Evolutionary conservation across 116 monocot species (phyloP), one percentile per base, ranked within the genome.

Genomic region (Trichopus zeylanicus): DNA sequence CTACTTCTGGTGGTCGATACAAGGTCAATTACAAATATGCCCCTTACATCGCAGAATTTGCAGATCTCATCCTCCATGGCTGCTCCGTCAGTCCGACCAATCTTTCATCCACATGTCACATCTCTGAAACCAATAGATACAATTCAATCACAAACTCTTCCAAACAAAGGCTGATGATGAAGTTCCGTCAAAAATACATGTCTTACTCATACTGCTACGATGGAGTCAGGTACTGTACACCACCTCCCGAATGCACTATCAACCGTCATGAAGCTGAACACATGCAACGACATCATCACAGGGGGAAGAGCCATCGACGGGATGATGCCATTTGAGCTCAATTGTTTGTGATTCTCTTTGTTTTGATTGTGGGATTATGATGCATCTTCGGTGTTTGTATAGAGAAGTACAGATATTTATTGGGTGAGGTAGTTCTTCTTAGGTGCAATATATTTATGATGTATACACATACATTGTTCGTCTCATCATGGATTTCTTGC

Each of bases 1-100:
- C 81, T 3, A 81, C 81, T 20, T 60, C 64, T 30, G 81, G 81
- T 30, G 81, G 81, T 6, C 62, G 72, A 13, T 81, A 75, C 71
- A 81, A 68, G 60, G 64, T 81, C 31, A 75, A 81, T 47, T 81
- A 81, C 68, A 71, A 65, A 49, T 66, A 64, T 19, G 71, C 71
- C 19, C 81, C 81, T 20, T 81, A 57, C 51, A 32, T 81, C 22
- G 71, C 75, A 0, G 48, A 75, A 31, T 71, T 81, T 59, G 31
- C 67, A 26, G 48, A 81, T 33, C 71, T 81, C 38, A 31, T 67
- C 31, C 67, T 81, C 53, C 67, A 72, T 13, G 81, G 81, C 7
- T 75, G 81, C 31, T 33, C 55, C 4, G 67, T 68, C 15, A 60
- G 72, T 42, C 70, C 75, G 0, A 70, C 25, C 24, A 63, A 71